Base-by-base conservation (phyloP, 169 alveolate species). In the Cyclospora cayetanensis region DNA sequence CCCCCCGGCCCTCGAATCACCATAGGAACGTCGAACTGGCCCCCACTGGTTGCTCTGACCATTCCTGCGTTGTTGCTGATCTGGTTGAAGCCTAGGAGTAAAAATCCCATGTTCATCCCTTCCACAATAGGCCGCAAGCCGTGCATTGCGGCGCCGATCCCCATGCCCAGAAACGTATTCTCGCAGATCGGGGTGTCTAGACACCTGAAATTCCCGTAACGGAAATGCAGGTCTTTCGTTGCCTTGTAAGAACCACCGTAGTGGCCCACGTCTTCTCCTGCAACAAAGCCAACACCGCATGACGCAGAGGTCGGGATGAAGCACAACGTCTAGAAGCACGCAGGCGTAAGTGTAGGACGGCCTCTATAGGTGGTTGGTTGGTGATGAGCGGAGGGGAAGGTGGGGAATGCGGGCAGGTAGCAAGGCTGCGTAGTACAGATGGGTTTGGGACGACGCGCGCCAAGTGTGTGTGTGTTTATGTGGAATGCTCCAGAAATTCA, bases 1-100 rank as follows among this genome's bases (percentile, higher is more conserved):
- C 99, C 99, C 74, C 98, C 98, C 35, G 98, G 97, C 5, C 99
- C 99, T 90, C 99, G 94, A 93, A 97, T 97, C 29, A 97, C 99
- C 53, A 97, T 93, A 34, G 98, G 98, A 37, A 97, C 95, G 50
- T 86, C 93, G 74, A 97, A 94, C 50, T 95, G 94, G 0, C 98
- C 98, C 52, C 96, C 97, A 82, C 96, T 92, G 96, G 96, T 97
- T 90, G 96, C 96, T 82, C 97, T 82, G 53, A 96, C 70, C 96
- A 97, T 97, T 52, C 98, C 98, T 53, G 98, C 97, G 60, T 98
- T 96, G 92, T 97, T 97, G 22, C 97, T 93, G 31, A 97, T 95
- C 90, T 97, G 99, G 93, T 97, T 98, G 87, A 97, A 97, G 42
- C 98, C 98, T 89, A 97, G 95, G 93, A 97, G 92, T 15, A 98